Evolutionary conservation across 208 protist genomes (phyloP).

Genomic region (Leishmania tropica): DNA sequence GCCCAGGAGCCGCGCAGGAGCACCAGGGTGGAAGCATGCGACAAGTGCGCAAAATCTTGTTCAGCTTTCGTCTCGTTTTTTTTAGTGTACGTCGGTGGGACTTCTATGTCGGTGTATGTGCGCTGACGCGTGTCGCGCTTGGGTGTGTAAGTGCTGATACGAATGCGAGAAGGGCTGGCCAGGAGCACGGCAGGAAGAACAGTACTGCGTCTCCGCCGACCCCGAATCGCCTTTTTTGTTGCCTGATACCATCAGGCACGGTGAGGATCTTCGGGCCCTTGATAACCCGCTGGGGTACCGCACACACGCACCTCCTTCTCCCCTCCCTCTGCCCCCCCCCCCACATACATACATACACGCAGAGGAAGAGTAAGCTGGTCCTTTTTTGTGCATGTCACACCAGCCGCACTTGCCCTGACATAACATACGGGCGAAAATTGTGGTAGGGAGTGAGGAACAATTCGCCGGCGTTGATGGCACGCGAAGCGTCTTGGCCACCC

Average conservation of each 20-base stretch:
- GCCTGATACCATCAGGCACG: no score
- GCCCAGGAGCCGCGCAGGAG: background rate
- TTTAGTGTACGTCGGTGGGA: background rate
- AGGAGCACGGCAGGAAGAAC: background rate
- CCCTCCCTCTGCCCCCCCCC: background rate
- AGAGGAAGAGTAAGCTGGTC: background rate
- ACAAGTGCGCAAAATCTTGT: background rate
- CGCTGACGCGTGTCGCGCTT: no score
- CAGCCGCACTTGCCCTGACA: slow-evolving; percentile 70
- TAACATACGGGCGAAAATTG: slow-evolving; percentile 70
- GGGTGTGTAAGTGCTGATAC: background rate
- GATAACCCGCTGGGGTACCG: background rate
- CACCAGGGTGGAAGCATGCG: background rate
- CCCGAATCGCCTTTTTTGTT: background rate
- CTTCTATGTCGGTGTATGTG: background rate
- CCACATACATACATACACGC: background rate
- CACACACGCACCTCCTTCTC: background rate
- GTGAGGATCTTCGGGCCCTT: background rate
- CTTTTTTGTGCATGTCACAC: slow-evolving; percentile 25
- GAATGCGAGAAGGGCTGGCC: background rate
- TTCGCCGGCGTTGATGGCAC: slow-evolving; percentile 71
- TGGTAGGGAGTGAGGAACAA: slow-evolving; percentile 85
- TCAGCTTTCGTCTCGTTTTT: background rate
- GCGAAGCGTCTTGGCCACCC: slow-evolving; percentile 67
- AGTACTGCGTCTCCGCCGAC: background rate